Percentiles rank a stretch among this genome's conserved stretches.
phyloP scores from a whole-genome alignment of 805 yeast genomes.

The Cyberlindnera misumaiensis region DNA sequence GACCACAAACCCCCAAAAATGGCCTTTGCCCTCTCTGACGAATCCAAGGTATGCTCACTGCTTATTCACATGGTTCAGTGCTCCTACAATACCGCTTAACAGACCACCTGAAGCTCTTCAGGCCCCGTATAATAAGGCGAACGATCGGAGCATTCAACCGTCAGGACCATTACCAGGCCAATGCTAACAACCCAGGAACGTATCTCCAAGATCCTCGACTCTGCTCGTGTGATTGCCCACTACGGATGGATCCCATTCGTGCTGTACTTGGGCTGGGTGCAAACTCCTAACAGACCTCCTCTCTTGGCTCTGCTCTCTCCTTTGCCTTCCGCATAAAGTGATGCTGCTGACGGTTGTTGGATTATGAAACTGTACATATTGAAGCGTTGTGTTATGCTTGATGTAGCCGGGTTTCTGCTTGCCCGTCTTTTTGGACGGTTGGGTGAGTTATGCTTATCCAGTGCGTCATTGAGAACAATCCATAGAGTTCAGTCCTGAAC shows the following conservation, averaged over 20 bases:
- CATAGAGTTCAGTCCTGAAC: no score
- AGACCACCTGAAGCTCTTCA: not conserved
- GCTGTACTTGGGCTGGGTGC: conserved; percentile 81
- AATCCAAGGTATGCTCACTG: conserved; percentile 30
- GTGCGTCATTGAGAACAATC: no score
- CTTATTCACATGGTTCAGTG: not conserved
- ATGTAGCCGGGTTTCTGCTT: no score
- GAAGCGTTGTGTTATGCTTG: not conserved
- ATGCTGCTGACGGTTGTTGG: not conserved
- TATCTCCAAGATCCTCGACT: conserved; percentile 71
- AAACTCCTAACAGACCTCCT: conserved; percentile 79
- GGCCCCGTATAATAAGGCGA: no score
- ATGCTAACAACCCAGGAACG: conserved; percentile 58
- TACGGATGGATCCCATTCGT: conserved; percentile 97
- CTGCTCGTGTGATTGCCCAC: conserved; percentile 83
- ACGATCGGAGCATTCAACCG: no score
- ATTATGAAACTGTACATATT: not conserved
- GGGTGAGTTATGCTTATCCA: no score
- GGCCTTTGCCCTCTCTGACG: conserved; percentile 39
- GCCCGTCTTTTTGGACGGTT: no score
- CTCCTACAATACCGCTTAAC: not conserved
- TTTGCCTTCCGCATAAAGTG: conserved; percentile 58
- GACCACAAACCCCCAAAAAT: conserved; percentile 16
- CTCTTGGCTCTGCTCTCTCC: conserved; percentile 73
- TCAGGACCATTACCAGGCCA: not conserved